Evolutionary conservation across 768 basidiomycete species (phyloP).

Genomic region (Mycena crocata): DNA sequence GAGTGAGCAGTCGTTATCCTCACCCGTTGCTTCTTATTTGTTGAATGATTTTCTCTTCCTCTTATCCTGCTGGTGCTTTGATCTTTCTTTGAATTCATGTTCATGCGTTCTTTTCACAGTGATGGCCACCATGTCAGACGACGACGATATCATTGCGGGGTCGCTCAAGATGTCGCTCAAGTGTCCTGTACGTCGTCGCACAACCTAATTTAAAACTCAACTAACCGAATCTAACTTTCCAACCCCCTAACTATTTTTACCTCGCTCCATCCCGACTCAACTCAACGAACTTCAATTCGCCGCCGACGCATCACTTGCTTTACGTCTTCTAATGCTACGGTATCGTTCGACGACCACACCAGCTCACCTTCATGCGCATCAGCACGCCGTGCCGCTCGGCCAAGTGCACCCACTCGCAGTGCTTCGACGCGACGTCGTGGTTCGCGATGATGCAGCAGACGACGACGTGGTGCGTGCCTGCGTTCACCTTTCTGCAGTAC

Average conservation of each 20-base stretch:
- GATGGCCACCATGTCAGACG: conserved; percentile 53
- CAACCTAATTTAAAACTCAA: not conserved
- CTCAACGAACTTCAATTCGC: too few relatives aligned
- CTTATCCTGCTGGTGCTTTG: too few relatives aligned
- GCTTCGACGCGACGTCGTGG: conserved; percentile 82
- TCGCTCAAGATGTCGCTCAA: conserved; percentile 74
- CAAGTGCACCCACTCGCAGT: conserved; percentile 73
- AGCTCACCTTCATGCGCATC: conserved; percentile 78
- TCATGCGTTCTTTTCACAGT: conserved; percentile 53
- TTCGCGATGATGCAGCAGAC: conserved; percentile 80
- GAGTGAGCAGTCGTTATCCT: conserved; percentile 52
- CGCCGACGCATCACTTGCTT: too few relatives aligned
- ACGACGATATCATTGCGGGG: conserved; percentile 79
- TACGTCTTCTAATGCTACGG: too few relatives aligned
- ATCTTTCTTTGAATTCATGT: too few relatives aligned
- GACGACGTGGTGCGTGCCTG: conserved; percentile 65
- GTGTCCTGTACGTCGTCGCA: conserved; percentile 69
- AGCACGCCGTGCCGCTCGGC: conserved; percentile 69
- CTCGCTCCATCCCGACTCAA: too few relatives aligned
- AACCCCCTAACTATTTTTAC: too few relatives aligned
- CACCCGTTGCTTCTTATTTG: not conserved
- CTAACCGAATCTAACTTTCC: too few relatives aligned
- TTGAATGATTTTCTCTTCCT: too few relatives aligned
- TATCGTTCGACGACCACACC: not conserved
- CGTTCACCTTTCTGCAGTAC: not conserved